Evolutionary conservation across 2,329 filamentous ascomycete species (phyloP).

Genomic region (Xylariaceae sp.): DNA sequence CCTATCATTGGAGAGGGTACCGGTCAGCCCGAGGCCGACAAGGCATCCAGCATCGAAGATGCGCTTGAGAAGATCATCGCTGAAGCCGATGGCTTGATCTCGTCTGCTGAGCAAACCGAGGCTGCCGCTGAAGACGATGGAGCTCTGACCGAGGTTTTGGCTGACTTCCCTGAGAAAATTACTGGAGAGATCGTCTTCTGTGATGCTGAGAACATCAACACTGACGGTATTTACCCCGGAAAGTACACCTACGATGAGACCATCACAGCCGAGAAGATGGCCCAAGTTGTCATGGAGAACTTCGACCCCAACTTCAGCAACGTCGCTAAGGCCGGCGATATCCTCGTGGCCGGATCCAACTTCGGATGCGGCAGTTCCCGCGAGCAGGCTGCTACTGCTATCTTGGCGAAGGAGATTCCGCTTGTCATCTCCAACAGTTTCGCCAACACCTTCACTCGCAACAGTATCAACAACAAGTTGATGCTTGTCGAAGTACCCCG

Average conservation of each 20-base stretch:
- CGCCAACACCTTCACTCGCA: conserved; percentile 75
- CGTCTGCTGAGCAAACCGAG: background rate
- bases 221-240: conserved; percentile 86
- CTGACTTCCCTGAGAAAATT: conserved; percentile 80
- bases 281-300: conserved; percentile 87
- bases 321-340: background rate
- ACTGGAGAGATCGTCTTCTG: conserved; percentile 66
- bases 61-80: background rate
- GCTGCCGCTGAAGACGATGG: conserved; percentile 37
- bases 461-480: conserved; percentile 74
- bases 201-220: conserved; percentile 73
- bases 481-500: conserved; percentile 66
- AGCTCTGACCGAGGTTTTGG: conserved; percentile 55
- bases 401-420: conserved; percentile 73
- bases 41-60: background rate
- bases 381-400: conserved; percentile 84
- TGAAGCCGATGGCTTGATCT: background rate
- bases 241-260: conserved; percentile 92
- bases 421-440: conserved; percentile 78
- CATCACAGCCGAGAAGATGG: conserved; percentile 72
- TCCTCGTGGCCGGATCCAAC: conserved; percentile 1
- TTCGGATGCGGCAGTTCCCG: conserved; percentile 45
- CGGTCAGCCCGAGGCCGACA: background rate
- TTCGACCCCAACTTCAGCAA: conserved; percentile 57
- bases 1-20: background rate